These are phyloP conservation scores for Apophysomyces sp. DNA, from an alignment of 371 early-diverging fungal species.

Conservation along the genomic window DNA sequence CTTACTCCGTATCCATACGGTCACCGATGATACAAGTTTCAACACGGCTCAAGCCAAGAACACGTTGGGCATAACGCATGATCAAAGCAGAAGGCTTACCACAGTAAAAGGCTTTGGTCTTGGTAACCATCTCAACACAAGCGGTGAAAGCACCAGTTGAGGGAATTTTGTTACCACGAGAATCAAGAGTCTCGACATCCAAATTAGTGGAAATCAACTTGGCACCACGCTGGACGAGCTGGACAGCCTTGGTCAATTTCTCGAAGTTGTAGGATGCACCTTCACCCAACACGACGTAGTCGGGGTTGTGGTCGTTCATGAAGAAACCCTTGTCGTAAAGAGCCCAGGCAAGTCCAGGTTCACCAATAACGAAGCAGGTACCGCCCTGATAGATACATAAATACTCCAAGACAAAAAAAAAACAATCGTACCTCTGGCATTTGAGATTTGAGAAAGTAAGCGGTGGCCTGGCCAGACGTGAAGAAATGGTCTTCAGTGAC, in stretches of 20 bases:
- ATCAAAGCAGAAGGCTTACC: constrained; percentile 69
- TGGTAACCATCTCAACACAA: constrained; percentile 60
- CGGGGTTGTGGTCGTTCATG: constrained; percentile 65
- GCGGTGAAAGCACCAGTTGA: constrained; percentile 65
- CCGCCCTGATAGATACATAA: constrained; percentile 33
- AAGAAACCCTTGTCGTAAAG: constrained; percentile 68
- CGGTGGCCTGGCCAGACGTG: constrained; percentile 67
- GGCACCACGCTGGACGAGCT: constrained; percentile 57
- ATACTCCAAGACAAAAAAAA: not conserved
- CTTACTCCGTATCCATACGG: constrained; percentile 69
- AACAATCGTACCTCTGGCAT: constrained; percentile 42
- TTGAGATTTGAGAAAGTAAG: constrained; percentile 61
- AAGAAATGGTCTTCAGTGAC: constrained; percentile 63
- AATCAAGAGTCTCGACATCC: constrained; percentile 62
- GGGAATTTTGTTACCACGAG: constrained; percentile 56
- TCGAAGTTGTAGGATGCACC: constrained; percentile 63
- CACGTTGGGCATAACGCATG: constrained; percentile 65
- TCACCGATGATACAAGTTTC: constrained; percentile 73
- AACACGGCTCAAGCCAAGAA: constrained; percentile 53
- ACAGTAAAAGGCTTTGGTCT: constrained; percentile 67
- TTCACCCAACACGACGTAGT: constrained; percentile 69
- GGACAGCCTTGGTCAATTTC: constrained; percentile 61
- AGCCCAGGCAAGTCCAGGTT: constrained; percentile 65
- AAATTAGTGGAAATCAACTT: constrained; percentile 69
- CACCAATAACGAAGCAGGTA: constrained; percentile 64